Evolutionary conservation across 2,329 filamentous ascomycete genomes (phyloP).

Genomic region (Trichoderma cornu-damae): DNA sequence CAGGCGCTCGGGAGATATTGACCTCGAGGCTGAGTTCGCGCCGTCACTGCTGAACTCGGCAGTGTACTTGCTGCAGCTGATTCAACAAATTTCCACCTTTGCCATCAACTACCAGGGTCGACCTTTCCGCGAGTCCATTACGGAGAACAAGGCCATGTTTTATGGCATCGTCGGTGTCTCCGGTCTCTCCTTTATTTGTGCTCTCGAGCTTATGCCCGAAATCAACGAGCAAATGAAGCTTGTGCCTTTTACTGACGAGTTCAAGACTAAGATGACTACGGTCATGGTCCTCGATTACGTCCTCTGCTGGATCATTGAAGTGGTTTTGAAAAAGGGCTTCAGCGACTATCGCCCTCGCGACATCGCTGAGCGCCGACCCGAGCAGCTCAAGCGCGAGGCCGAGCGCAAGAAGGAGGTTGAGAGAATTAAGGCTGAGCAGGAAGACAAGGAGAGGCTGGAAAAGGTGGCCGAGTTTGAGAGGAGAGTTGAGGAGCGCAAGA

Average conservation of each 20-base stretch:
- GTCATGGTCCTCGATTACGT: constrained; percentile 85
- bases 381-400: constrained; percentile 76
- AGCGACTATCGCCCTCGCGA: constrained; percentile 91
- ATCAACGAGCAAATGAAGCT: constrained; percentile 90
- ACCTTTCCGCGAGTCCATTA: constrained; percentile 92
- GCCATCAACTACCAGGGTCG: constrained; percentile 99
- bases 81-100: constrained; percentile 98
- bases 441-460: constrained; percentile 47
- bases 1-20: constrained; percentile 57
- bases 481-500: constrained; percentile 48
- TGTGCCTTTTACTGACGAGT: constrained; percentile 82
- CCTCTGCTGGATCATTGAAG: constrained; percentile 83
- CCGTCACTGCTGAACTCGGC: constrained; percentile 94
- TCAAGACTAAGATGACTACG: constrained; percentile 78
- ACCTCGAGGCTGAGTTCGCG: constrained; percentile 90
- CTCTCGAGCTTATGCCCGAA: constrained; percentile 91
- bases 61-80: constrained; percentile 93
- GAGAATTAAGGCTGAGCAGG: constrained; percentile 44
- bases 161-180: constrained; percentile 90
- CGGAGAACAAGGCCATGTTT: constrained; percentile 97
- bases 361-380: constrained; percentile 78
- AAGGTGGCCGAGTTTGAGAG: constrained; percentile 57
- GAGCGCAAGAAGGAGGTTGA: constrained; percentile 59
- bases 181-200: constrained; percentile 86
- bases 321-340: constrained; percentile 76